Conservation (phyloP, 2,329 filamentous ascomycete genomes). For the Rutstroemia sp. region DNA sequence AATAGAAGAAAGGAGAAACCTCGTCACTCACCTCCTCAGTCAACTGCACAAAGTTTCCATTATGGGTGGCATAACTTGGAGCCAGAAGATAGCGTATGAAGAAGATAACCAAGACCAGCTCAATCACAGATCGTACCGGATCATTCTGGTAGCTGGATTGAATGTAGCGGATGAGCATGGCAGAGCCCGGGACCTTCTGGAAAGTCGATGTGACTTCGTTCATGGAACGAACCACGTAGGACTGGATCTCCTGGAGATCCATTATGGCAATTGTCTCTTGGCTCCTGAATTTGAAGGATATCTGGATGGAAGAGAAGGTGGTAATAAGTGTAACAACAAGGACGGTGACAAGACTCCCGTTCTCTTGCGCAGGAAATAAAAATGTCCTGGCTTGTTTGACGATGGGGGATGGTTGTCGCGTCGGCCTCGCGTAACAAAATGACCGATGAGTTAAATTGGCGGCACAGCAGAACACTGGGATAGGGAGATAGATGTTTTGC, state of each 20-base stretch:
- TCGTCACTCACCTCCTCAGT: constrained; percentile 58
- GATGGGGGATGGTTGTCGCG: background rate
- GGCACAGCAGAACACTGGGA: background rate
- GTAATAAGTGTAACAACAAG: background rate
- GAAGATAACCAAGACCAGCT: constrained; percentile 90
- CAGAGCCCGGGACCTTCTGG: constrained; percentile 86
- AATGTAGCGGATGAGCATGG: constrained; percentile 91
- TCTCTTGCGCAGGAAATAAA: background rate
- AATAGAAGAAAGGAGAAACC: no score
- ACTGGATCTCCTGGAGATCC: constrained; percentile 57
- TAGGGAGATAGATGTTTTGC: background rate
- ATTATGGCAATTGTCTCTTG: constrained; percentile 32
- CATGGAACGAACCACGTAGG: constrained; percentile 43
- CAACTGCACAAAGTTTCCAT: constrained; percentile 81
- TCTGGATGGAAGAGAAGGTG: background rate
- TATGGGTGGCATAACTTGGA: constrained; percentile 86
- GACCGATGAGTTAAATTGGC: background rate
- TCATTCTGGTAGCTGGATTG: constrained; percentile 97
- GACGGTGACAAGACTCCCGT: background rate
- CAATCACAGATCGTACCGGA: constrained; percentile 85
- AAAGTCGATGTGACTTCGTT: constrained; percentile 57
- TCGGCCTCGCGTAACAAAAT: constrained; percentile 7
- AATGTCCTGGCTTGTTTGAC: background rate
- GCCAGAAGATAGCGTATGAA: constrained; percentile 89
- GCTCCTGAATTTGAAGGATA: no score